Conservation (phyloP, 108 stramenopile genomes). For the Phaeodactylum tricornutum region DNA sequence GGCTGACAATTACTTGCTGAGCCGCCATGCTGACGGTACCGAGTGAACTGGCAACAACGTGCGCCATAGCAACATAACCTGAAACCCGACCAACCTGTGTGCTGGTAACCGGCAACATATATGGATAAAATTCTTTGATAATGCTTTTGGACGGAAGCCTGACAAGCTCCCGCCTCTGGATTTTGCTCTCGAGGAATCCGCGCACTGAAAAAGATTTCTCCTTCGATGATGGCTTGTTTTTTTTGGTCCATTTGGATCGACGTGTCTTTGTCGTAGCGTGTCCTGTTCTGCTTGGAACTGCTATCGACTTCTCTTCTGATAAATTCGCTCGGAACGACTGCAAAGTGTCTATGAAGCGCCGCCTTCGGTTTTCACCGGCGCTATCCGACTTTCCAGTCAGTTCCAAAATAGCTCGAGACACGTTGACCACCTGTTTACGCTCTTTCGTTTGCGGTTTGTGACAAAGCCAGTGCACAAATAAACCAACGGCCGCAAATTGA, state of each 20-base stretch:
- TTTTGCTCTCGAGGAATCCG: conserved; percentile 28
- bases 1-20: conserved; percentile 64
- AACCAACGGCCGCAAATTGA: conserved; percentile 59
- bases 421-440: conserved; percentile 19
- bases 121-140: conserved; percentile 42
- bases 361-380: conserved; percentile 22
- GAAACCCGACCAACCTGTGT: conserved; percentile 68
- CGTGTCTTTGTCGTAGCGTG: background rate
- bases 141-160: conserved; percentile 21
- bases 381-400: conserved; percentile 32
- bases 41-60: conserved; percentile 60
- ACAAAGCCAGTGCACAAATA: conserved; percentile 65
- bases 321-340: too few species aligned
- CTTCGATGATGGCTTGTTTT: too few species aligned
- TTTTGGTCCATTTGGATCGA: conserved; percentile 20
- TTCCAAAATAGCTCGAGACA: conserved; percentile 54
- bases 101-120: conserved; percentile 66
- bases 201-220: too few species aligned
- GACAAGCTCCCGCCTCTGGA: conserved; percentile 23
- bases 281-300: too few species aligned
- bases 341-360: too few species aligned
- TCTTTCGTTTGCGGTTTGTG: conserved; percentile 4
- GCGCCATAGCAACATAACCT: conserved; percentile 75
- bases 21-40: conserved; percentile 72
- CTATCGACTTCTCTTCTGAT: too few species aligned